Evolutionary conservation across 2,329 filamentous ascomycete genomes (phyloP).

Genomic region (Scopulariopsis brevicaulis): DNA sequence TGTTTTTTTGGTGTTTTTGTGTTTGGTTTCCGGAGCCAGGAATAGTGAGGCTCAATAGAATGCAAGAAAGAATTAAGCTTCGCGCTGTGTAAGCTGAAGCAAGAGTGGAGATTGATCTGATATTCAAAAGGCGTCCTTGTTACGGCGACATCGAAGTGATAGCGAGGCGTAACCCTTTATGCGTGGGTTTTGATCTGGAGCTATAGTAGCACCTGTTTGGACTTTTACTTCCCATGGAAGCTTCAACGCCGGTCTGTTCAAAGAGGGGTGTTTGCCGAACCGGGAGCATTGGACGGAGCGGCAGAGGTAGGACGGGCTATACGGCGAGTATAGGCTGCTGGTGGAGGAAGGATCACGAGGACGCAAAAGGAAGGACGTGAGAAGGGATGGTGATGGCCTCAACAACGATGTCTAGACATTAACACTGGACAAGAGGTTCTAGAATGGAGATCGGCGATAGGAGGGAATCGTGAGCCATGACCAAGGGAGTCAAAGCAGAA

Average conservation of each 20-base stretch:
- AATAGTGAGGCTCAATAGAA: neutral
- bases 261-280: neutral
- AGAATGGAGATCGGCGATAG: neutral
- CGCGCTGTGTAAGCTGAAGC: neutral
- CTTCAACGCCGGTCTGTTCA: neutral
- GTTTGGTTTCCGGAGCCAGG: neutral
- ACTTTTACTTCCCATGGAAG: conserved; percentile 4
- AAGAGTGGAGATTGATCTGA: conserved; percentile 1
- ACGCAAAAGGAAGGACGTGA: neutral
- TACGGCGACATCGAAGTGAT: conserved; percentile 1
- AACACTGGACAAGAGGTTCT: neutral
- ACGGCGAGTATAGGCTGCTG: neutral
- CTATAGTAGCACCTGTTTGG: neutral
- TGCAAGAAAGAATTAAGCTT: neutral
- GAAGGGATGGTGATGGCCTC: neutral
- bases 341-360: neutral
- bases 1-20: neutral
- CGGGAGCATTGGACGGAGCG: conserved; percentile 3
- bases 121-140: neutral
- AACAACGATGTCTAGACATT: neutral
- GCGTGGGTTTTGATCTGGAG: conserved; percentile 1
- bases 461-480: neutral
- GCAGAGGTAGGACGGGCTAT: neutral
- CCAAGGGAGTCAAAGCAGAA: neutral
- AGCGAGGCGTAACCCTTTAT: neutral